Conservation (phyloP, 139 green algal species). For the Chlorella sp. region DNA sequence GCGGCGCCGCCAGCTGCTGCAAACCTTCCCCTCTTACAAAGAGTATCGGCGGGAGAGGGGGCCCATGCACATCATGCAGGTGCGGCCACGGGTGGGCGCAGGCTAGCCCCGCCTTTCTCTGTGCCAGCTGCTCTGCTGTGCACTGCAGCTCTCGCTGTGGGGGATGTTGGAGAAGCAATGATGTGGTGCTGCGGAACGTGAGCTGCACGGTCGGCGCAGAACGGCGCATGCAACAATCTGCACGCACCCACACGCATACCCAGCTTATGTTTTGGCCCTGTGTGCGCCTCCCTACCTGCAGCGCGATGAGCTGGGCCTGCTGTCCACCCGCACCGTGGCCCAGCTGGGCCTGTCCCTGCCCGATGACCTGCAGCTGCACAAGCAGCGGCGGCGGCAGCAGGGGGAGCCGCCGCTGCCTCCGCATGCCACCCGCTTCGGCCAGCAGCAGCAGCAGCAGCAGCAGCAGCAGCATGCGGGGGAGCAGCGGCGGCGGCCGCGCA, state of each 20-base stretch:
- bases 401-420: too few species aligned
- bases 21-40: slow-evolving; percentile 25
- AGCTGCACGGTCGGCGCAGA: too few species aligned
- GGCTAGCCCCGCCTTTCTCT: too few species aligned
- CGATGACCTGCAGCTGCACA: neutral
- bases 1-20: neutral
- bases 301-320: slow-evolving; percentile 35
- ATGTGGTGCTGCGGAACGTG: too few species aligned
- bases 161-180: too few species aligned
- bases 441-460: neutral
- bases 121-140: too few species aligned
- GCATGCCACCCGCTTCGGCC: neutral
- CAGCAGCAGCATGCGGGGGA: neutral
- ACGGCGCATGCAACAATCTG: too few species aligned
- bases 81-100: neutral
- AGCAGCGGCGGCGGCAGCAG: neutral
- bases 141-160: too few species aligned
- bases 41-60: neutral
- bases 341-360: neutral
- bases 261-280: too few species aligned
- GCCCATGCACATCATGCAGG: slow-evolving; percentile 4
- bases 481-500: neutral
- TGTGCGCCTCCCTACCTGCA: neutral
- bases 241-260: too few species aligned
- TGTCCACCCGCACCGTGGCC: neutral